Conservation (phyloP, 495 filamentous ascomycete species). For the Tricharina praecox region DNA sequence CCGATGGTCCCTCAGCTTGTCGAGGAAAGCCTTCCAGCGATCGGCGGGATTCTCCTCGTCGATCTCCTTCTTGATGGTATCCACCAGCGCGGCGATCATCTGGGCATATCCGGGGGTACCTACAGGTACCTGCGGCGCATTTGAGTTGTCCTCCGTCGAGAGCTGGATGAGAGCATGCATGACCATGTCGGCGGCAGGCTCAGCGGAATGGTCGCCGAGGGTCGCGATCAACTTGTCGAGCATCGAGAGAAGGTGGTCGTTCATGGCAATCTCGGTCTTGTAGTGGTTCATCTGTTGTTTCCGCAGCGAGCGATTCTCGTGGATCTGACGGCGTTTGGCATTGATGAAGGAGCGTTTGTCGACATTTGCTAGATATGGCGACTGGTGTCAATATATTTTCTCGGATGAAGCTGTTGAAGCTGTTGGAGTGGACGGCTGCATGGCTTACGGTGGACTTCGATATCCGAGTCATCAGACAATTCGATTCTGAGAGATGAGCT, state of each 20-base stretch:
- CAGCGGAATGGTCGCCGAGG: conserved; percentile 47
- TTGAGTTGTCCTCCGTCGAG: conserved; percentile 51
- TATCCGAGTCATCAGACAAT: conserved; percentile 92
- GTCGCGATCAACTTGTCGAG: conserved; percentile 59
- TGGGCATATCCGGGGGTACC: conserved; percentile 75
- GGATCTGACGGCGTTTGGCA: conserved; percentile 93
- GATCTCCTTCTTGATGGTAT: conserved; percentile 83
- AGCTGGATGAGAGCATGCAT: conserved; percentile 77
- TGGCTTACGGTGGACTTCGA: conserved; percentile 65
- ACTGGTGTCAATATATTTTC: too few relatives aligned
- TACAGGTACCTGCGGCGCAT: conserved; percentile 42
- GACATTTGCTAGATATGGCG: conserved; percentile 80
- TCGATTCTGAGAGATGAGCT: conserved; percentile 37
- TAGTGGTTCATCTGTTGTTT: conserved; percentile 75
- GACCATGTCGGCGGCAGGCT: conserved; percentile 58
- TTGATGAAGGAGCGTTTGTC: conserved; percentile 98
- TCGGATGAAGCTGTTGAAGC: too few relatives aligned
- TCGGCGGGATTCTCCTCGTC: conserved; percentile 46
- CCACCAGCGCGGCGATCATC: conserved; percentile 85
- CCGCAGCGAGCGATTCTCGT: conserved; percentile 67
- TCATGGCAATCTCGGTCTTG: conserved; percentile 84
- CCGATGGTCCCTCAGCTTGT: conserved; percentile 57
- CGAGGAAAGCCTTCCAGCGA: conserved; percentile 52
- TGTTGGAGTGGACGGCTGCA: neutral
- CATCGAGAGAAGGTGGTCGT: conserved; percentile 70